A percentile compares a stretch with the other conserved stretches of the same genome.
Conservation (phyloP, 371 early-diverging fungal species). For the Mortierella sp. region DNA sequence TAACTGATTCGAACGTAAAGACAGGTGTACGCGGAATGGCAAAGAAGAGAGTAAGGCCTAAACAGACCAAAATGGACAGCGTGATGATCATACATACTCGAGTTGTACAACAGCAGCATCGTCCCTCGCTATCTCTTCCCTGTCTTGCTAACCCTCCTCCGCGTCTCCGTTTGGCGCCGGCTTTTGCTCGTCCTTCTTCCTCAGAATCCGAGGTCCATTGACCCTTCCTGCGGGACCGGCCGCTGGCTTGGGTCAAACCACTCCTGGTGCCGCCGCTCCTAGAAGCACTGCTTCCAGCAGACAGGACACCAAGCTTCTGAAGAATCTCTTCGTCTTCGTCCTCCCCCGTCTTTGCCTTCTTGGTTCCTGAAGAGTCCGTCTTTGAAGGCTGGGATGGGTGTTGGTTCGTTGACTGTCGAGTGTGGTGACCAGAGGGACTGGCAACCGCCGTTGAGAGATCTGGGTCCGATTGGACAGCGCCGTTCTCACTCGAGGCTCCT, state of each 20-base stretch:
- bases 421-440: not conserved
- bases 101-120: slow-evolving; percentile 39
- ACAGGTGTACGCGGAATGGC: slow-evolving; percentile 33
- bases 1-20: slow-evolving; percentile 35
- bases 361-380: slow-evolving; percentile 34
- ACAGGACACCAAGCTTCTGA: slow-evolving; percentile 48
- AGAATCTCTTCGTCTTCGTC: slow-evolving; percentile 50
- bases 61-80: slow-evolving; percentile 13
- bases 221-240: slow-evolving; percentile 45
- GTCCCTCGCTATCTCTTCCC: not conserved
- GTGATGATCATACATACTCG: slow-evolving; percentile 26
- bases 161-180: not conserved
- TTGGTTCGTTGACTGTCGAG: slow-evolving; percentile 9
- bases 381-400: slow-evolving; percentile 34
- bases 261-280: slow-evolving; percentile 32
- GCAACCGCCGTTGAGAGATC: slow-evolving; percentile 3
- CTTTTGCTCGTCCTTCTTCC: slow-evolving; percentile 25
- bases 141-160: not conserved
- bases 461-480: slow-evolving; percentile 6
- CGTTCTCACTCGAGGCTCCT: slow-evolving; percentile 20
- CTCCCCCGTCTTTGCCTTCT: slow-evolving; percentile 27
- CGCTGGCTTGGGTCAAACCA: slow-evolving; percentile 31
- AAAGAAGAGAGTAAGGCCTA: slow-evolving; percentile 40
- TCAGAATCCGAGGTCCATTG: slow-evolving; percentile 53
- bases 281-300: slow-evolving; percentile 22